Evolutionary conservation across 2,329 filamentous ascomycete species (phyloP), one percentile per base, ranked within the genome.

Genomic region (Westerdykella ornata): DNA sequence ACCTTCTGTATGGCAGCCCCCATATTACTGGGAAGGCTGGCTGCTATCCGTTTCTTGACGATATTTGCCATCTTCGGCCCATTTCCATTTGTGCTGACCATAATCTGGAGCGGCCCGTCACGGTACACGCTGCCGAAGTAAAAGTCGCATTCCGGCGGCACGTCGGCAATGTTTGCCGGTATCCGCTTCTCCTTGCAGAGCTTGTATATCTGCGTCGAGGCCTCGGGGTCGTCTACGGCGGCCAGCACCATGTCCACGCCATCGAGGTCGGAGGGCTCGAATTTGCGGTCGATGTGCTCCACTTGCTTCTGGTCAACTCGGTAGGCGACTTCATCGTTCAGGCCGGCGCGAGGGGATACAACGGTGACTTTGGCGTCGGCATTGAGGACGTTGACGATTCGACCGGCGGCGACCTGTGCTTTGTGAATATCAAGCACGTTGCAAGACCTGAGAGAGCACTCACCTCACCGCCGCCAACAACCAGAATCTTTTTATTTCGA

Each of bases 31-130:
- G 92, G 92, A 42, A 98, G 69, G 37, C 73, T 75, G 15, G 72
- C 75, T 14, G 88, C 89, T 50, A 98, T 95, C 60, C 85, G 80
- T 60, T 84, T 78, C 40, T 90, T 74, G 38, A 98, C 85, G 36
- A 89, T 82, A 52, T 87, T 90, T 8, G 92, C 92, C 49, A 98
- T 71, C 61, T 90, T 82, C 0, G 92, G 92, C 0, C 92, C 92
- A 63, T 95, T 96, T 39, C 92, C 92, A 64, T 97, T 98, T 28
- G 92, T 98, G 70, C 86, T 94, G 54, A 98, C 90, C 92, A 98
- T 98, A 58, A 98, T 84, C 72, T 98, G 92, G 46, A 98, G 69
- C 5, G 92, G 92, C 0, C 92, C 92, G 64, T 98, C 92, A 38
- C 92, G 83, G 68, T 98, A 87, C 30, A 96, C 83, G 62, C 85